Base-by-base conservation (phyloP, 805 yeast species). In the Pichia ethanolica region DNA sequence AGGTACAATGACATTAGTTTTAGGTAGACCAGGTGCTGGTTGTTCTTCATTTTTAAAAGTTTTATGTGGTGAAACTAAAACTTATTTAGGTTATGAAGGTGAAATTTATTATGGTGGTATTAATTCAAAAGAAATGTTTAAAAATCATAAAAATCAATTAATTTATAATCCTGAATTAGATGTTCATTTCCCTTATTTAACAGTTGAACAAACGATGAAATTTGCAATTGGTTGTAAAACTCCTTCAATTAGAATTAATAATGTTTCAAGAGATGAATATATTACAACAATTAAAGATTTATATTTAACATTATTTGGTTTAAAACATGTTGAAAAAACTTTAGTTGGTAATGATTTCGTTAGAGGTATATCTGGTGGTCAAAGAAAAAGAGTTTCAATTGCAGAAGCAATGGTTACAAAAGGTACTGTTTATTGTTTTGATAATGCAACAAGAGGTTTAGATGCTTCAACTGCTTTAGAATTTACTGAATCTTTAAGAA, bases 361-460 rank as follows among this genome's bases (percentile, higher is more conserved):
- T 14, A 72, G 86, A 64, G 87, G 87, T 65, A 79, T 82, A 42
- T 80, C 86, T 37, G 87, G 87, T 60, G 87, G 87, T 67, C 85
- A 82, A 68, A 70, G 87, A 59, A 82, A 82, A 66, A 78, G 87
- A 69, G 86, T 81, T 30, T 79, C 86, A 4, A 75, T 82, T 57
- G 86, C 83, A 4, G 87, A 82, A 63, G 84, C 78, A 4, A 72
- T 77, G 57, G 72, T 77, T 35, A 69, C 76, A 59, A 70, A 76
- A 48, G 81, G 77, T 9, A 68, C 78, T 8, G 69, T 80, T 26
- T 80, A 71, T 55, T 79, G 83, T 54, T 81, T 82, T 78, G 87
- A 81, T 67, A 82, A 81, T 57, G 82, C 86, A 28, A 82, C 87
- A 14, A 73, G 86, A 66, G 87, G 87, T 65, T 40, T 44, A 27